Percentiles rank a stretch among this genome's conserved stretches.
Conservation (phyloP, 1,284 basidiomycete species). For the Ganoderma multipileum region DNA sequence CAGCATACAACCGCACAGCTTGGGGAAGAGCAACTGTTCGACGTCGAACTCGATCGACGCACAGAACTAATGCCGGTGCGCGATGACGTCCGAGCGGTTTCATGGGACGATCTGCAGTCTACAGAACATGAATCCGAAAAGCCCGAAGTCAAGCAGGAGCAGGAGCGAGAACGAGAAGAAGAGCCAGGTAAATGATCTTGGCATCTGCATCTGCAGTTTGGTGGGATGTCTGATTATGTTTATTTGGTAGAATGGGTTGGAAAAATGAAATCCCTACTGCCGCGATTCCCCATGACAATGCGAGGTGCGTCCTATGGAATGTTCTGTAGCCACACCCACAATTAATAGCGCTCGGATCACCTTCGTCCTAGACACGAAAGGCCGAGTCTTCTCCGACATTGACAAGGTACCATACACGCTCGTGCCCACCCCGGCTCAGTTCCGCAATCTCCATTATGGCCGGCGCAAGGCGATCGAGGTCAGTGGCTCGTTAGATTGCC, state of each 20-base stretch:
- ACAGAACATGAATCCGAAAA: neutral
- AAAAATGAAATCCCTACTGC: constrained; percentile 52
- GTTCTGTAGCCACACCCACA: neutral
- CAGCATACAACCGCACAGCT: constrained; percentile 52
- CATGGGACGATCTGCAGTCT: constrained; percentile 33
- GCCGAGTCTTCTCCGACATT: constrained; percentile 38
- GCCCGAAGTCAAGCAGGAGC: constrained; percentile 6
- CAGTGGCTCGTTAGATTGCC: constrained; percentile 27
- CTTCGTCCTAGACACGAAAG: constrained; percentile 46
- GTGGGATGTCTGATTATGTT: neutral
- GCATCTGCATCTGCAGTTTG: neutral
- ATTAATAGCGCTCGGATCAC: neutral
- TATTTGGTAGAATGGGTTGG: constrained; percentile 46
- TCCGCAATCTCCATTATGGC: constrained; percentile 57
- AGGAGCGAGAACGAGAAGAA: constrained; percentile 12
- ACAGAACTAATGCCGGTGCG: constrained; percentile 56
- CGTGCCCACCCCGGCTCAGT: constrained; percentile 51
- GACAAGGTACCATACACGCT: constrained; percentile 57
- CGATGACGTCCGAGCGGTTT: constrained; percentile 26
- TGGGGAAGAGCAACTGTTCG: constrained; percentile 76
- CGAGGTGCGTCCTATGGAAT: constrained; percentile 50
- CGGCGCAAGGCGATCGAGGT: constrained; percentile 78
- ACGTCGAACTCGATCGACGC: constrained; percentile 72
- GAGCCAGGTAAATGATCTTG: constrained; percentile 27
- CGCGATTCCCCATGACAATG: constrained; percentile 63